phyloP scores from a whole-genome alignment of 2,329 filamentous ascomycete species.

The Colletotrichum salicis region DNA sequence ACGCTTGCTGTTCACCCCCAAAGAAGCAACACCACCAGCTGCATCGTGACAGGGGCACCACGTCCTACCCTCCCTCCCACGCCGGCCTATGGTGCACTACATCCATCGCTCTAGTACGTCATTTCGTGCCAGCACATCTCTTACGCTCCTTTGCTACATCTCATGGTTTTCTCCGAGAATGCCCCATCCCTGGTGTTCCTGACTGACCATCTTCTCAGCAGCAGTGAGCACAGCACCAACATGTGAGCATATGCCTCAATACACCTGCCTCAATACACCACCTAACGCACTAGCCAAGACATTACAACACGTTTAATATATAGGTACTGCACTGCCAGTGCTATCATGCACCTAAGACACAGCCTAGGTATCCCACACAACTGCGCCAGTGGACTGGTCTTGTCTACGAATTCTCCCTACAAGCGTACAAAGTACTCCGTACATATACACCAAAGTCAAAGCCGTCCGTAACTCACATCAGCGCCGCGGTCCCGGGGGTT shows the following conservation, averaged over 20 bases:
- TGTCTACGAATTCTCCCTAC: not conserved
- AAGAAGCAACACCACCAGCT: slow-evolving; percentile 14
- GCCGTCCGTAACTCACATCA: not conserved
- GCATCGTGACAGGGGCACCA: slow-evolving; percentile 22
- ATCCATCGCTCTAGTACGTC: slow-evolving; percentile 22
- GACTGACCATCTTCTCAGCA: not conserved
- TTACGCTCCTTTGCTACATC: slow-evolving; percentile 4
- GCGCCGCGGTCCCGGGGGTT: not conserved
- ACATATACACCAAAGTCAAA: not conserved
- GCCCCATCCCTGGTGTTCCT: not conserved
- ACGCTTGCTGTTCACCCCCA: not conserved
- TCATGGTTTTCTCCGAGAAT: slow-evolving; percentile 15
- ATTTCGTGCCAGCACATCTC: slow-evolving; percentile 33
- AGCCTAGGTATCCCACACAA: not conserved
- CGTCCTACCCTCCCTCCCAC: not conserved
- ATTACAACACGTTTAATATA: not conserved
- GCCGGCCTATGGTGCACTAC: not conserved
- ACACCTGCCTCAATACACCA: not conserved
- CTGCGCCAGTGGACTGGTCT: not conserved
- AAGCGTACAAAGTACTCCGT: too few relatives aligned
- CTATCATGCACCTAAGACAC: not conserved
- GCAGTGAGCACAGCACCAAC: not conserved
- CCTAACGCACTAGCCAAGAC: not conserved
- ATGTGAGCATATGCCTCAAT: not conserved
- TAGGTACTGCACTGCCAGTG: not conserved